Evolutionary conservation across 352 stramenopile species (phyloP).

Genomic region (Phytophthora parvispora): DNA sequence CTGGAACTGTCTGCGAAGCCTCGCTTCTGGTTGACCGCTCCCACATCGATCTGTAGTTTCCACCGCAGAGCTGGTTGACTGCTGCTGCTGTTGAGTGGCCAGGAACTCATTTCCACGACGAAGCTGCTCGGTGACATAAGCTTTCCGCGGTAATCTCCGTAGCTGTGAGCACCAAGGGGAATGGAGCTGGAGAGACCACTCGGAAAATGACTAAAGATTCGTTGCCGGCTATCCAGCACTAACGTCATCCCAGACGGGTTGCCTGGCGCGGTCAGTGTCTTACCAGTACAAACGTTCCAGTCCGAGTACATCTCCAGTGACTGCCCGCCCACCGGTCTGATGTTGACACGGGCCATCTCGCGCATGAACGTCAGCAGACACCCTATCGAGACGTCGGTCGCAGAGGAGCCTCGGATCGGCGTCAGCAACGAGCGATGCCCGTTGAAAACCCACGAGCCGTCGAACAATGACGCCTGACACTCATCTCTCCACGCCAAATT

Average conservation of each 20-base stretch:
- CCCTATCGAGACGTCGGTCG: slow-evolving; percentile 21
- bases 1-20: neutral
- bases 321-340: slow-evolving; percentile 29
- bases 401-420: slow-evolving; percentile 15
- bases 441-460: slow-evolving; percentile 39
- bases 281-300: slow-evolving; percentile 21
- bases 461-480: slow-evolving; percentile 23
- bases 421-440: slow-evolving; percentile 26
- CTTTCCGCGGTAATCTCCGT: slow-evolving; percentile 61
- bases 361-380: slow-evolving; percentile 43
- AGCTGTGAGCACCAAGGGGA: slow-evolving; percentile 34
- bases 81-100: slow-evolving; percentile 10
- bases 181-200: slow-evolving; percentile 55
- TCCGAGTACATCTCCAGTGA: slow-evolving; percentile 29
- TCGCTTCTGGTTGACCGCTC: neutral
- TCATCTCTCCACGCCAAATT: neutral
- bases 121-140: slow-evolving; percentile 34
- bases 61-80: slow-evolving; percentile 20
- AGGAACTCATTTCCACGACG: slow-evolving; percentile 48
- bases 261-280: neutral
- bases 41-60: slow-evolving; percentile 31
- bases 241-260: slow-evolving; percentile 33
- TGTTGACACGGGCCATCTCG: slow-evolving; percentile 34
- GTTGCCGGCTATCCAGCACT: slow-evolving; percentile 48
- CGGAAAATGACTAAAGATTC: slow-evolving; percentile 53